Conservation (phyloP, 2,329 filamentous ascomycete species). For the Xylaria sp. region DNA sequence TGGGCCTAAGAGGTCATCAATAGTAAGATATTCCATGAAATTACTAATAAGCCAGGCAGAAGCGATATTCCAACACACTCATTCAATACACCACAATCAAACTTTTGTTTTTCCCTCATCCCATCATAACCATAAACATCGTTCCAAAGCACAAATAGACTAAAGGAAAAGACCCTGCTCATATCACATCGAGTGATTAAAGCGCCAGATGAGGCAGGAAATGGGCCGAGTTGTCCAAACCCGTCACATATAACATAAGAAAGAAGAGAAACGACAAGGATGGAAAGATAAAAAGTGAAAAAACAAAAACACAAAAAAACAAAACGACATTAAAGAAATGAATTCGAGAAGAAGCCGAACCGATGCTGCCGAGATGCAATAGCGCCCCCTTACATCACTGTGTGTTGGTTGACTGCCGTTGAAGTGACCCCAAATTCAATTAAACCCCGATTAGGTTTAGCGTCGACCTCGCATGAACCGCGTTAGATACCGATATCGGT, state of each 20-base stretch:
- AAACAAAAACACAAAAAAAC: not conserved
- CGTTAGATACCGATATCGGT: slow-evolving; percentile 9
- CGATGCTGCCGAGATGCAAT: slow-evolving; percentile 1
- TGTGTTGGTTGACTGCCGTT: not conserved
- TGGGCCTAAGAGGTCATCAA: not conserved
- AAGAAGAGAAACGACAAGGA: not conserved
- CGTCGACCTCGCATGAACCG: not conserved
- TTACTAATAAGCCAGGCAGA: slow-evolving; percentile 5
- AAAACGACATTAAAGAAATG: not conserved
- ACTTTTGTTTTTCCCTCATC: not conserved
- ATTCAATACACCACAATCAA: not conserved
- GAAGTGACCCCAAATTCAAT: not conserved
- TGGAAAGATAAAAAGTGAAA: not conserved
- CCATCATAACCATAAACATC: not conserved
- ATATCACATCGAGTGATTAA: not conserved
- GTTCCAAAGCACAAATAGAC: not conserved
- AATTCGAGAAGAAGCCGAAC: slow-evolving; percentile 3
- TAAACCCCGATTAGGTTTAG: slow-evolving; percentile 9
- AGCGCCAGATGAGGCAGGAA: not conserved
- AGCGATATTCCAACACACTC: not conserved
- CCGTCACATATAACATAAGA: not conserved
- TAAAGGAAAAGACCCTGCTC: not conserved
- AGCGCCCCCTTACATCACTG: not conserved
- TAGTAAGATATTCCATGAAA: slow-evolving; percentile 4
- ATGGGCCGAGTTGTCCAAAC: not conserved